A percentile compares a stretch with the other conserved stretches of the same genome.
Evolutionary conservation across 192 early-diverging fungal species (phyloP).

Genomic region (Phycomyces nitens): DNA sequence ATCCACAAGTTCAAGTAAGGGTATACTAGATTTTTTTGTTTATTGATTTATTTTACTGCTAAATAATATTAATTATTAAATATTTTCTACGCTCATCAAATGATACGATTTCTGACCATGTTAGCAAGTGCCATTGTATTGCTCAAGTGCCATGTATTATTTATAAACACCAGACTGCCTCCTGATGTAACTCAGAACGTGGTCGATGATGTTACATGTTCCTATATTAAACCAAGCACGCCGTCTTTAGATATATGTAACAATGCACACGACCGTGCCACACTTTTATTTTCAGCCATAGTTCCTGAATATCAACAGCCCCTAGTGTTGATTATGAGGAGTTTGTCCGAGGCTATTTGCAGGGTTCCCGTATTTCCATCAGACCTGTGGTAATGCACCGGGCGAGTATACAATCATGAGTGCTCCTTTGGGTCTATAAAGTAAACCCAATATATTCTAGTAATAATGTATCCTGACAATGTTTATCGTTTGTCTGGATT

Average conservation of each 20-base stretch:
- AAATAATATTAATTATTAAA: too few species aligned
- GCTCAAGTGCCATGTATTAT: conserved; percentile 93
- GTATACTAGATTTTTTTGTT: too few species aligned
- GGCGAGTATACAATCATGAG: conserved; percentile 99
- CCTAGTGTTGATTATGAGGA: conserved; percentile 97
- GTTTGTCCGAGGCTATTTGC: conserved; percentile 93
- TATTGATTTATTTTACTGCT: too few species aligned
- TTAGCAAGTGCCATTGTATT: conserved; percentile 82
- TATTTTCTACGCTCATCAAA: too few species aligned
- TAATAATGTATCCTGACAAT: too few species aligned
- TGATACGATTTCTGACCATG: too few species aligned
- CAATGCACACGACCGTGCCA: conserved; percentile 86
- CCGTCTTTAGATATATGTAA: conserved; percentile 83
- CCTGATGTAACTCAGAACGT: conserved; percentile 98
- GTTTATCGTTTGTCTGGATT: conserved; percentile 84
- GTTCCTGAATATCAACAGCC: conserved; percentile 94
- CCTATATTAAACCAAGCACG: conserved; percentile 84
- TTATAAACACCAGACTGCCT: conserved; percentile 86
- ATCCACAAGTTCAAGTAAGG: too few species aligned
- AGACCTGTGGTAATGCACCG: conserved; percentile 98
- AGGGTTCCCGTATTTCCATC: conserved; percentile 98
- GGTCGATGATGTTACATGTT: conserved; percentile 77
- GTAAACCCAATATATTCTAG: too few species aligned
- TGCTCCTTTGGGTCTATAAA: conserved; percentile 95
- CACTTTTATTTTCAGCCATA: conserved; percentile 99